A percentile compares a stretch with the other conserved stretches of the same genome.
Evolutionary conservation across 495 filamentous ascomycete genomes (phyloP).

Genomic region (Platismatia glauca): DNA sequence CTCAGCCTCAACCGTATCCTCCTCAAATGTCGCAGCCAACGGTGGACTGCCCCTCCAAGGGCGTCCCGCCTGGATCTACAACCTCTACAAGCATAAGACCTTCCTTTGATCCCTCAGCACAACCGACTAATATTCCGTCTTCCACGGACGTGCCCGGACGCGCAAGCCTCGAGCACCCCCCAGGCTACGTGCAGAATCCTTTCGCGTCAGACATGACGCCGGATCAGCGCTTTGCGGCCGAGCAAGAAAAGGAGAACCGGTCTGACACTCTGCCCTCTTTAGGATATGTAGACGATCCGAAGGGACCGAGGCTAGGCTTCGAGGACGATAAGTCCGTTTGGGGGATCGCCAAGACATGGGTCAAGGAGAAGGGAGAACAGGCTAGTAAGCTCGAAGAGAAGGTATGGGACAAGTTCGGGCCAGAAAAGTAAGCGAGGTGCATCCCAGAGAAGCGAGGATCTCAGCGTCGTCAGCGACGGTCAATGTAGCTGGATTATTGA

Average conservation of each 20-base stretch:
- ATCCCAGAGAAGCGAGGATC: background rate
- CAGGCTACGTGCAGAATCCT: constrained; percentile 49
- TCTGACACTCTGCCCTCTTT: constrained; percentile 13
- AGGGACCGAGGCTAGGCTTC: constrained; percentile 22
- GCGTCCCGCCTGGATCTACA: constrained; percentile 23
- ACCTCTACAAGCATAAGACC: constrained; percentile 31
- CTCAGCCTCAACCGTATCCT: constrained; percentile 30
- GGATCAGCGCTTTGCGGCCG: constrained; percentile 26
- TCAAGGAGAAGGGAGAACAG: constrained; percentile 51
- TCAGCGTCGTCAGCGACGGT: background rate
- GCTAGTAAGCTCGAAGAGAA: constrained; percentile 55
- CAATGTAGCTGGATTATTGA: background rate
- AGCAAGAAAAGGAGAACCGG: constrained; percentile 27
- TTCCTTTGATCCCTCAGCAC: constrained; percentile 22
- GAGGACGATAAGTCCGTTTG: constrained; percentile 42
- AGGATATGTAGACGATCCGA: constrained; percentile 17
- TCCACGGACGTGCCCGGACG: constrained; percentile 22
- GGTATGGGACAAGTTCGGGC: constrained; percentile 40
- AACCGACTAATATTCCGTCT: constrained; percentile 14
- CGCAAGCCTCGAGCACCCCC: constrained; percentile 38
- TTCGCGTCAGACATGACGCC: constrained; percentile 38
- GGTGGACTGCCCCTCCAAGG: constrained; percentile 18
- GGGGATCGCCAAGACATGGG: constrained; percentile 51
- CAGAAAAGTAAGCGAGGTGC: background rate
- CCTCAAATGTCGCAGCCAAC: constrained; percentile 37